Conservation (phyloP, 768 basidiomycete species). For the Chalciporus chontae region DNA sequence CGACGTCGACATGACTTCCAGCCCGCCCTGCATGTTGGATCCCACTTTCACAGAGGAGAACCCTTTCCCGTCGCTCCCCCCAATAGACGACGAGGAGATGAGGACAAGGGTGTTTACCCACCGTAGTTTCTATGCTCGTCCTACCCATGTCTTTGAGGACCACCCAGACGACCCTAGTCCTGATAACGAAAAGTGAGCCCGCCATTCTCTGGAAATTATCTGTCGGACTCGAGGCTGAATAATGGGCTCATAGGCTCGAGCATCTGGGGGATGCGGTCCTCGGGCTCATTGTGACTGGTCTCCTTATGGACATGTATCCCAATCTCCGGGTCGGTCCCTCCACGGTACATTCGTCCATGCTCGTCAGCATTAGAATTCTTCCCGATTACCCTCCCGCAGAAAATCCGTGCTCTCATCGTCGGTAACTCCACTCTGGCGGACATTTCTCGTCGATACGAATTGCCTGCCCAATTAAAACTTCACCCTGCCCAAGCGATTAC, state of each 20-base stretch:
- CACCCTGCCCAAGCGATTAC: slow-evolving; percentile 74
- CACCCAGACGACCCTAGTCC: slow-evolving; percentile 66
- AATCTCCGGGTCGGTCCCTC: slow-evolving; percentile 73
- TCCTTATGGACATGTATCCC: slow-evolving; percentile 64
- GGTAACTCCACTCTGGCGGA: slow-evolving; percentile 70
- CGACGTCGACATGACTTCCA: slow-evolving; percentile 11
- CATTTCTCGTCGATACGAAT: slow-evolving; percentile 62
- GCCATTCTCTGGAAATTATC: not conserved
- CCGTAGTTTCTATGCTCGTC: slow-evolving; percentile 64
- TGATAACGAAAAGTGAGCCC: slow-evolving; percentile 73
- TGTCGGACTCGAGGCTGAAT: not conserved
- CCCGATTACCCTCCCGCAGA: slow-evolving; percentile 39
- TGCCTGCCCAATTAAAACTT: slow-evolving; percentile 58
- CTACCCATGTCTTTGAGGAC: slow-evolving; percentile 76
- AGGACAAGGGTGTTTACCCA: slow-evolving; percentile 68
- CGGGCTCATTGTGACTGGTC: slow-evolving; percentile 58
- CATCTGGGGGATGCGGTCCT: slow-evolving; percentile 77
- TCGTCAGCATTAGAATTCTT: not conserved
- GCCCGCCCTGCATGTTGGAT: slow-evolving; percentile 3
- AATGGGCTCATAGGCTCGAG: slow-evolving; percentile 48
- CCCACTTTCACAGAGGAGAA: slow-evolving; percentile 31
- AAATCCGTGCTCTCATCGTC: slow-evolving; percentile 74
- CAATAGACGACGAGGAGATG: slow-evolving; percentile 45
- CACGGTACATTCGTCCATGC: slow-evolving; percentile 43
- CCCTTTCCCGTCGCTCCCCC: slow-evolving; percentile 55